Evolutionary conservation across 495 filamentous ascomycete species (phyloP), one percentile per base, ranked within the genome.

Genomic region (Neurospora terricola): DNA sequence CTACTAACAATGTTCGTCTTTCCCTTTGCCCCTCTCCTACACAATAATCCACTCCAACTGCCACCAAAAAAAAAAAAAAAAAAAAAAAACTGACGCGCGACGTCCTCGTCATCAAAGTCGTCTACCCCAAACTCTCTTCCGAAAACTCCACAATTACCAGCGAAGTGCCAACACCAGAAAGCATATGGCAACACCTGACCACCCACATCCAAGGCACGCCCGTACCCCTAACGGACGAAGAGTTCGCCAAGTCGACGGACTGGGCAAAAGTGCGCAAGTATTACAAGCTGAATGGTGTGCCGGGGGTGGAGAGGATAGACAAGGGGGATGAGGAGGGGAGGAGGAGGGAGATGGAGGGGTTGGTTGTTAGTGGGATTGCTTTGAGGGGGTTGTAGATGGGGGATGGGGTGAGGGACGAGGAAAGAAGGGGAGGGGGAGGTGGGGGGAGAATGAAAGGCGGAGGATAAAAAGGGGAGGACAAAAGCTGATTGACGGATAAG

Each of bases 91-190:
- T n/a, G n/a, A n/a, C 91, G 8, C 89, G 86, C 38, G 80, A 88
- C 74, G 80, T 99, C 18, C 82, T 97, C 69, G 88, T 91, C 54
- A 85, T 97, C 73, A 98, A 97, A 81, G 84, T 98, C 72, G 12
- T 77, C 75, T 7, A 71, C 73, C 43, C 72, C 69, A 69, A 73
- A 72, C 5, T 71, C 42, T 16, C 3, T n/a, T 42, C 10, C 36
- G n/a, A 48, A 40, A 40, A 37, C 70, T 38, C 75, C 73, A 18
- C 78, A 54, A 27, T n/a, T 5, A 38, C 10, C 45, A 72, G 12
- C 73, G 45, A 45, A 30, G 71, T 75, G 14, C 75, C 83, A 74
- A 85, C 87, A 36, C 85, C 85, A 7, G 79, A 86, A 71, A 85
- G 88, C 42, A 85, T 95, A 59, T 83, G 87, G 73, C 74, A 82